These are phyloP conservation scores for Platanthera zijinensis DNA, from an alignment of 106 monocot genomes.

Conservation along the genomic window DNA sequence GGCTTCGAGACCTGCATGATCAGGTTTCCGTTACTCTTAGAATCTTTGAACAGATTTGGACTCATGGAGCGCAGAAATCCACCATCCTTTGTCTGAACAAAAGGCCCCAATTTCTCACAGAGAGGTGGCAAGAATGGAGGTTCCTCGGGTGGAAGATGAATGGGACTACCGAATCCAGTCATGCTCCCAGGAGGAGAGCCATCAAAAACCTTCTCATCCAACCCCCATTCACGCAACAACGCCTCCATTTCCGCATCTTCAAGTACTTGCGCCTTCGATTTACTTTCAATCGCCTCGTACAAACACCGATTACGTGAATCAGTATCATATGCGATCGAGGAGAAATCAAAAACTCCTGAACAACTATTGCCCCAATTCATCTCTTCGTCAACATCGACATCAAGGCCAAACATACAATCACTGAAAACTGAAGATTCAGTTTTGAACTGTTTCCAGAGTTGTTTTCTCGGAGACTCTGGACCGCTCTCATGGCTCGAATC, in stretches of 20 bases:
- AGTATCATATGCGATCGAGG: constrained; percentile 43
- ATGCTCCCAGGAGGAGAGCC: constrained; percentile 46
- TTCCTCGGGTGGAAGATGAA: constrained; percentile 49
- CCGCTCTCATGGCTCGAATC: constrained; percentile 59
- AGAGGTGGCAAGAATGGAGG: constrained; percentile 66
- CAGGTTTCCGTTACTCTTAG: constrained; percentile 71
- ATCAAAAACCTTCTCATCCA: constrained; percentile 71
- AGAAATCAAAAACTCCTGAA: constrained; percentile 56
- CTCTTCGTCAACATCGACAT: constrained; percentile 26
- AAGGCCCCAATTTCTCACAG: constrained; percentile 63
- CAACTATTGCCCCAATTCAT: constrained; percentile 16
- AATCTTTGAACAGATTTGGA: constrained; percentile 60
- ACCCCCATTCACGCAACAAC: constrained; percentile 77
- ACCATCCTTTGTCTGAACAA: constrained; percentile 82
- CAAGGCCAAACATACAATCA: constrained; percentile 27
- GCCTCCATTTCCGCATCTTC: constrained; percentile 90
- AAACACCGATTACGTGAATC: constrained; percentile 48
- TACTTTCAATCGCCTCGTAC: constrained; percentile 28
- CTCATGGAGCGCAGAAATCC: constrained; percentile 92
- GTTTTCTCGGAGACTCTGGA: constrained; percentile 71
- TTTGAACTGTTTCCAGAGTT: constrained; percentile 64
- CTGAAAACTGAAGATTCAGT: constrained; percentile 35
- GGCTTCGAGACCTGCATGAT: constrained; percentile 92
- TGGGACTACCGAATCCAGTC: constrained; percentile 82
- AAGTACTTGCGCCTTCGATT: constrained; percentile 51